These are phyloP conservation scores for Fusarium metavorans DNA, from an alignment of 2,329 filamentous ascomycete genomes.

Conservation along the genomic window DNA sequence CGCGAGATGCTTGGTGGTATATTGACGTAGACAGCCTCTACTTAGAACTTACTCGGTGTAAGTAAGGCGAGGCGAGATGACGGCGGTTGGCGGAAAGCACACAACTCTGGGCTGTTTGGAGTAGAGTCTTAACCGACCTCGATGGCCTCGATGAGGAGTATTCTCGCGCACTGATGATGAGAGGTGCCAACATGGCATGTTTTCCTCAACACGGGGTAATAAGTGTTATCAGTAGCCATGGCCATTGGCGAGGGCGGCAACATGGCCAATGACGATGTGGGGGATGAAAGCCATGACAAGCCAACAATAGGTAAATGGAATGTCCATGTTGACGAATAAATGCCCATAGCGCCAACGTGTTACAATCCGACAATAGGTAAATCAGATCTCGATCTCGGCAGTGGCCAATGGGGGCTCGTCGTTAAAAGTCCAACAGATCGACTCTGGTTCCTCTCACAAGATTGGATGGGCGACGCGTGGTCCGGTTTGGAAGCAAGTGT, in stretches of 20 bases:
- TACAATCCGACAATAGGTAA: background rate
- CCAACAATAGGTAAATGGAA: conserved; percentile 3
- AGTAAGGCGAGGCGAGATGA: background rate
- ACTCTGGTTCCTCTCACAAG: background rate
- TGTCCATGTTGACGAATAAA: background rate
- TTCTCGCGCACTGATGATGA: background rate
- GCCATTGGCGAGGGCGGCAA: background rate
- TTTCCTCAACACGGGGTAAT: background rate
- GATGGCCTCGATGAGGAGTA: background rate
- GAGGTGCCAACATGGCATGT: background rate
- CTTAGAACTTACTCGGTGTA: background rate
- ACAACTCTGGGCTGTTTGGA: background rate
- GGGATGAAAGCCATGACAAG: background rate
- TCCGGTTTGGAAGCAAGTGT: background rate
- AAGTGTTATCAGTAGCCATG: background rate
- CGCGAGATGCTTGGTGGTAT: background rate
- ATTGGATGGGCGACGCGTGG: background rate
- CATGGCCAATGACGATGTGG: background rate
- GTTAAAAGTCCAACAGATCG: background rate
- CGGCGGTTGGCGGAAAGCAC: background rate
- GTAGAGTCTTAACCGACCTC: background rate
- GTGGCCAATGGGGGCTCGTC: background rate
- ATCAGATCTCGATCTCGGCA: background rate
- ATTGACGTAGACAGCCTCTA: background rate
- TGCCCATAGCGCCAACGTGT: background rate